Evolutionary conservation across 441 rosid species (phyloP).

Genomic region (Flueggea neowawraea): DNA sequence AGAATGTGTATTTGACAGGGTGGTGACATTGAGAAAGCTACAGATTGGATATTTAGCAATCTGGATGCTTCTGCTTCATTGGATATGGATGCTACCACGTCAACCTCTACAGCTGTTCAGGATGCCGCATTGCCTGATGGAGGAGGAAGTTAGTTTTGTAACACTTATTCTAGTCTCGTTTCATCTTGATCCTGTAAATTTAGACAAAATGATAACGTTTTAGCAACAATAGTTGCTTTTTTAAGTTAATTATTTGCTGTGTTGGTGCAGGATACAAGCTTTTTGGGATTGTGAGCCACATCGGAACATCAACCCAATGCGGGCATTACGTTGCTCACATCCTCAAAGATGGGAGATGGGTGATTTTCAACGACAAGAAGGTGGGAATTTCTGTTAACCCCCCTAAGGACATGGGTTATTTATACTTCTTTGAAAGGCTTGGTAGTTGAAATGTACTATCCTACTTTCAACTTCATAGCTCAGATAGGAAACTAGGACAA

Average conservation of each 20-base stretch:
- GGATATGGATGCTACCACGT: conserved; percentile 67
- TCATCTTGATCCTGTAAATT: not conserved
- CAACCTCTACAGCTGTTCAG: conserved; percentile 36
- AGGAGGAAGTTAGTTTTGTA: conserved; percentile 76
- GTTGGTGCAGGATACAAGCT: conserved; percentile 72
- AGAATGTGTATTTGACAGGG: conserved; percentile 41
- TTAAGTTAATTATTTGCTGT: not conserved
- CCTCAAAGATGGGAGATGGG: conserved; percentile 86
- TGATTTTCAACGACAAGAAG: conserved; percentile 85
- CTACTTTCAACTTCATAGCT: too few species aligned
- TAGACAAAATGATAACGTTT: too few species aligned
- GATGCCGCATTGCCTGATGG: conserved; percentile 66
- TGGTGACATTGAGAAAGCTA: conserved; percentile 91
- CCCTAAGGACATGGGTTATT: conserved; percentile 96
- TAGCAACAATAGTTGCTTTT: not conserved
- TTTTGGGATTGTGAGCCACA: conserved; percentile 90
- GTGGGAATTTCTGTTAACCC: conserved; percentile 84
- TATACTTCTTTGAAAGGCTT: conserved; percentile 91
- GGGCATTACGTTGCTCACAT: conserved; percentile 98
- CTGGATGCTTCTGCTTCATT: conserved; percentile 71
- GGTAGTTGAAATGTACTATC: conserved; percentile 30
- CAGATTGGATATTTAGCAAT: conserved; percentile 97
- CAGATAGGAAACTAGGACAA: too few species aligned
- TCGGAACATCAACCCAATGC: conserved; percentile 91
- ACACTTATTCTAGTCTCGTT: conserved; percentile 11